These are phyloP conservation scores for Thelonectria blattea DNA, from an alignment of 2,329 filamentous ascomycete genomes.

Conservation along the genomic window DNA sequence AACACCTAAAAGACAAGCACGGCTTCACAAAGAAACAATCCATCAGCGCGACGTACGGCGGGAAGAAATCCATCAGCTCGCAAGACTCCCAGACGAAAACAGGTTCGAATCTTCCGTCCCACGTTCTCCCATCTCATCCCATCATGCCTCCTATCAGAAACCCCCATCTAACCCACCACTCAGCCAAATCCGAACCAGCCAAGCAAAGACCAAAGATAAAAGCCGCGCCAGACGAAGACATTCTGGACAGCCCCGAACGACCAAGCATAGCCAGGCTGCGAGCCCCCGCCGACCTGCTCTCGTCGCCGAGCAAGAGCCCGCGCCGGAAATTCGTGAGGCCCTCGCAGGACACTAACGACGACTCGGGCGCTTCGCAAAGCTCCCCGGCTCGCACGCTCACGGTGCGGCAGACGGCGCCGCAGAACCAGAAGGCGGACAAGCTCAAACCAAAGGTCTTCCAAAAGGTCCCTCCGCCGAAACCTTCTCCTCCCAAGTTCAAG, in stretches of 20 bases:
- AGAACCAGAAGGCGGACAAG: not conserved
- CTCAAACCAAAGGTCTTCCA: not conserved
- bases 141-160: not conserved
- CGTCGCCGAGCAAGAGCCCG: constrained; percentile 24
- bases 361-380: not conserved
- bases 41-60: constrained; percentile 35
- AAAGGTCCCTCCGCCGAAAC: not conserved
- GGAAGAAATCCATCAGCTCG: constrained; percentile 28
- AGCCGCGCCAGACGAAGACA: constrained; percentile 18
- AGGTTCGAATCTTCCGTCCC: constrained; percentile 18
- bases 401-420: not conserved
- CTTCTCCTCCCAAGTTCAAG: constrained; percentile 11
- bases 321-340: constrained; percentile 5
- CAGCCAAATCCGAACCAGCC: constrained; percentile 19
- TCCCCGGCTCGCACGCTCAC: constrained; percentile 1
- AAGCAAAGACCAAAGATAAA: constrained; percentile 21
- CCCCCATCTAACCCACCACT: constrained; percentile 1
- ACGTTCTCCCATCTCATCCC: no score
- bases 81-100: constrained; percentile 32
- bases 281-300: constrained; percentile 16
- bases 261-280: constrained; percentile 4
- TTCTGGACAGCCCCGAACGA: constrained; percentile 23
- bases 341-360: constrained; percentile 17
- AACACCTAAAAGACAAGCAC: constrained; percentile 30
- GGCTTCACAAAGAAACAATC: constrained; percentile 33